Base-by-base conservation (phyloP, 2,329 filamentous ascomycete species). In the Clonostachys rosea region DNA sequence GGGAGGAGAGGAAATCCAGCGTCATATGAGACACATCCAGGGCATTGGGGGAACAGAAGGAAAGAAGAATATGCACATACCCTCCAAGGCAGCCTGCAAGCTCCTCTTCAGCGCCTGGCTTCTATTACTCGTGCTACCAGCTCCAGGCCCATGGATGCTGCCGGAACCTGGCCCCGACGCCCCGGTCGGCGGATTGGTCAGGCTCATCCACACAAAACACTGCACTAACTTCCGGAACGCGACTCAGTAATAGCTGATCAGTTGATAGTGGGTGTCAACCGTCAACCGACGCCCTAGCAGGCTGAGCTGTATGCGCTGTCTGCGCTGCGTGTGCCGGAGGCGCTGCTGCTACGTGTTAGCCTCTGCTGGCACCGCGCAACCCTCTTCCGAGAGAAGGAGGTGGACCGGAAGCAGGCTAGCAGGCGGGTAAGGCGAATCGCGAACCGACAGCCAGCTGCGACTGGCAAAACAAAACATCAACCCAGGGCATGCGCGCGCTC, bases 51-150 rank as follows among this genome's bases (percentile, higher is more conserved):
- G 24, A 30, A 30, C 24, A 30, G 24, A 30, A 30, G 24, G 9
- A 30, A 30, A 30, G 24, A 30, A 30, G 24, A 30, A 30, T 30
- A 45, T 37, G 50, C 52, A 62, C 70, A 57, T 71, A 81, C 80
- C 79, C 66, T 83, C 78, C 68, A 83, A 83, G 36, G 76, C 74
- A 51, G 78, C 72, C 62, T 83, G 79, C 47, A 80, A 76, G 54
- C 73, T 80, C 58, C 79, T 71, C 67, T 83, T 84, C 47, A 81
- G 63, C 30, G 66, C 68, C 56, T 75, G 73, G 24, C 42, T 52
- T 50, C 51, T 52, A 36, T 55, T 60, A 57, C 57, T 58, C 44
- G 49, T 53, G 43, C 48, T 47, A 44, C 49, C 49, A 30, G 47
- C 50, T 14, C 49, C 50, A 44, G 54, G 67, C 50, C 69, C 67